Evolutionary conservation across 176 grass and related monocot species (phyloP), one percentile per base, ranked within the genome.

Genomic region (Phoenix roebelenii): DNA sequence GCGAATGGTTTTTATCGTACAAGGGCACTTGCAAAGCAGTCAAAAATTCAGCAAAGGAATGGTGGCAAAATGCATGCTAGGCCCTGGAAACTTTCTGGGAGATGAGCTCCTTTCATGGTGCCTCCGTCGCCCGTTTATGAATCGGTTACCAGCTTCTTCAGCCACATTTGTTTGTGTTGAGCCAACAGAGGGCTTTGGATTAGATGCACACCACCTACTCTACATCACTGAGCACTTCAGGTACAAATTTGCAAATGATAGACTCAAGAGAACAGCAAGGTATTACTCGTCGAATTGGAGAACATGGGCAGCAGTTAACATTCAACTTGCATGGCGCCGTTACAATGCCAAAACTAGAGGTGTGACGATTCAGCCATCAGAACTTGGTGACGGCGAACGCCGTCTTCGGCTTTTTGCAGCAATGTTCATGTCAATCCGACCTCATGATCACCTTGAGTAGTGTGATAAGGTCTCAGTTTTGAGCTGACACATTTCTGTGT

Each of bases 171-270:
- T 82, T 75, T 91, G 86, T 78, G 65, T 80, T 1, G 83, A 88
- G 66, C 72, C 87, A 18, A 74, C 84, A 57, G 84, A 97, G 66
- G 93, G 84, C 2, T 97, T 91, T 49, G 69, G 72, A 54, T 77
- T 97, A 28, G 76, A 85, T 59, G 81, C 93, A 54, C 76, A 77
- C 18, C 82, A 92, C 68, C 93, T 97, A 48, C 84, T 73, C 0
- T 97, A 85, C 84, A 88, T 97, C 76, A 97, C 93, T 2, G 93
- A 92, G 80, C 93, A 97, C 72, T 97, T 97, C 84, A 74, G 92
- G 10, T 97, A 97, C 78, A 88, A 83, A 57, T 97, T 97, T 74
- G 87, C 78, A 56, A 97, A 85, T 79, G 87, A 97, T 14, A 85
- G 82, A 73, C 80, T 97, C 61, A 97, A 88, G 73, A 74, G 87